Conservation (phyloP, 768 basidiomycete genomes). For the Podaxis rugospora region DNA sequence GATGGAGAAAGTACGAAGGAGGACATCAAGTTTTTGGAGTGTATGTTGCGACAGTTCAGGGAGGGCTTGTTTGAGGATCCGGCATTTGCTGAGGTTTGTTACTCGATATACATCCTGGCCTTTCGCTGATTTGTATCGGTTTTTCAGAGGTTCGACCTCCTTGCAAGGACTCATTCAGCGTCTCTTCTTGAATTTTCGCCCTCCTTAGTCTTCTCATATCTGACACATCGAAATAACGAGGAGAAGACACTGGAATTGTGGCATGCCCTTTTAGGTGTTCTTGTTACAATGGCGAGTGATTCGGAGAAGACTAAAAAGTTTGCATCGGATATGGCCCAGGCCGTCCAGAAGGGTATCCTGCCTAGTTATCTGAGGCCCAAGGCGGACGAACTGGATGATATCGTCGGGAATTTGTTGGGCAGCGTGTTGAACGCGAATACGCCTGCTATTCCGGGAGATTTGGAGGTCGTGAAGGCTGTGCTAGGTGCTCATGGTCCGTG, state of each 20-base stretch:
- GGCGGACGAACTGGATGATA: slow-evolving; percentile 38
- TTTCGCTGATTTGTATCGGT: background rate
- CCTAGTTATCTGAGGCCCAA: slow-evolving; percentile 42
- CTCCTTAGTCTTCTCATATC: slow-evolving; percentile 46
- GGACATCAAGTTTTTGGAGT: slow-evolving; percentile 11
- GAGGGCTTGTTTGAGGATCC: slow-evolving; percentile 42
- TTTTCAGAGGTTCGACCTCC: slow-evolving; percentile 40
- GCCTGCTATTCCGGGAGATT: slow-evolving; percentile 20
- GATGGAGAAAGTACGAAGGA: background rate
- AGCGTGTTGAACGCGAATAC: slow-evolving; percentile 22
- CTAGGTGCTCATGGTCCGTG: slow-evolving; percentile 38
- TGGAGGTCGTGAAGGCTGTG: slow-evolving; percentile 33
- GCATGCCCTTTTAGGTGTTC: slow-evolving; percentile 40
- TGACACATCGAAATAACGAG: slow-evolving; percentile 38
- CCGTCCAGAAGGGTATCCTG: slow-evolving; percentile 31
- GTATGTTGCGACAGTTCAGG: slow-evolving; percentile 49
- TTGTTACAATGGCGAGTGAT: slow-evolving; percentile 29
- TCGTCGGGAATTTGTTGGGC: slow-evolving; percentile 36
- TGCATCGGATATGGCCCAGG: slow-evolving; percentile 28
- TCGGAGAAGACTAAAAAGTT: slow-evolving; percentile 14
- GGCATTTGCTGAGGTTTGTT: slow-evolving; percentile 39
- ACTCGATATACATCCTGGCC: background rate
- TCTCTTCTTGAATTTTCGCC: slow-evolving; percentile 36
- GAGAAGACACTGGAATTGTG: slow-evolving; percentile 33
- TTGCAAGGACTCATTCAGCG: slow-evolving; percentile 14